phyloP scores from a whole-genome alignment of 495 filamentous ascomycete genomes.

The Podospora didyma region DNA sequence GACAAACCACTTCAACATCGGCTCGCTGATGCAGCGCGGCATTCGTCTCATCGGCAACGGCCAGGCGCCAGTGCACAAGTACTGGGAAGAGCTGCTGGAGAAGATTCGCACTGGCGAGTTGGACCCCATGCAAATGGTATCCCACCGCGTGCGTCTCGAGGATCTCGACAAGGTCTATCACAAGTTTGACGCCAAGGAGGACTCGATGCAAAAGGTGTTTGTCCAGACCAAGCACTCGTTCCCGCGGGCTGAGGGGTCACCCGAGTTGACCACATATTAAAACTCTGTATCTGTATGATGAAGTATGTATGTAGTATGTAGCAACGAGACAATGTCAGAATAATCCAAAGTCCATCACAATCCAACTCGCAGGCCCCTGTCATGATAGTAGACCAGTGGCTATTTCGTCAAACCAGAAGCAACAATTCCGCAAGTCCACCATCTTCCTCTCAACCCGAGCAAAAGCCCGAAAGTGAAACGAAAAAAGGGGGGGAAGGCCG shows the following conservation, averaged over 20 bases:
- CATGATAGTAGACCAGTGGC: no score
- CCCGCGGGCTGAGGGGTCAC: conserved; percentile 50
- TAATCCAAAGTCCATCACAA: no score
- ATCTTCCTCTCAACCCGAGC: no score
- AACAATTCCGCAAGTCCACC: no score
- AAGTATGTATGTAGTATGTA: no score
- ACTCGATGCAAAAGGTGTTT: conserved; percentile 69
- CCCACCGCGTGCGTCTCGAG: conserved; percentile 70
- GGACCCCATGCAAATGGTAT: conserved; percentile 75
- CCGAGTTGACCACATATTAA: conserved; percentile 44
- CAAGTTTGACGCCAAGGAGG: conserved; percentile 65
- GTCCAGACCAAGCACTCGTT: conserved; percentile 63
- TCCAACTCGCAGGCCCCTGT: no score
- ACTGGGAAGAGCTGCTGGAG: conserved; percentile 71
- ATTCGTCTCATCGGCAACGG: conserved; percentile 79
- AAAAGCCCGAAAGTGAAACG: no score
- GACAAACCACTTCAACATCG: conserved; percentile 81
- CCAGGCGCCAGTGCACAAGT: conserved; percentile 78
- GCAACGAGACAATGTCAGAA: no score
- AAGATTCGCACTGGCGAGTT: conserved; percentile 68
- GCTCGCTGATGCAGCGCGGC: conserved; percentile 82
- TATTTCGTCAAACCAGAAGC: no score
- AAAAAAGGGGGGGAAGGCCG: no score
- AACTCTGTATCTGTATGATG: no score
- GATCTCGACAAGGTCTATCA: conserved; percentile 69